Conservation (phyloP, 2,329 filamentous ascomycete genomes). For the Colletotrichum godetiae region DNA sequence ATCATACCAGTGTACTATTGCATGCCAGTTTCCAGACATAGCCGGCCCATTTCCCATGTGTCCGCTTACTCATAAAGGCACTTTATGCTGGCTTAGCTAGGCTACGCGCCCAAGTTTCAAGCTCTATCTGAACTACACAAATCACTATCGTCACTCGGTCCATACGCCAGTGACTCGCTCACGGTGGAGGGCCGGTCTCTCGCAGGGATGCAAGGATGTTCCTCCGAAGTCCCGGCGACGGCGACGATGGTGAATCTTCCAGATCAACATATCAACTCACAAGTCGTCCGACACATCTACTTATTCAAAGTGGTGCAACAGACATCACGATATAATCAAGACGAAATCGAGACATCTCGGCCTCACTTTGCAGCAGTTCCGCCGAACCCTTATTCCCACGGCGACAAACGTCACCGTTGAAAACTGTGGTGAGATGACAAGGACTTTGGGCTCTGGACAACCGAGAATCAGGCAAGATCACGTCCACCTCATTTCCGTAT, state of each 20-base stretch:
- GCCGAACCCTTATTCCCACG: background rate
- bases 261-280: constrained; percentile 9
- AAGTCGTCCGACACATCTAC: constrained; percentile 5
- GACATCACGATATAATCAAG: background rate
- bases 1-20: background rate
- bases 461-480: background rate
- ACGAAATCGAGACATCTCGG: background rate
- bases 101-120: background rate
- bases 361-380: background rate
- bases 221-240: constrained; percentile 26
- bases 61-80: background rate
- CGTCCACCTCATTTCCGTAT: background rate
- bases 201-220: constrained; percentile 26
- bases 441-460: background rate
- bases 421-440: background rate
- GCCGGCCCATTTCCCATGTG: background rate
- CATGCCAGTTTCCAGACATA: background rate
- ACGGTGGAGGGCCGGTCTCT: constrained; percentile 16
- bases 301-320: background rate
- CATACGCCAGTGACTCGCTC: constrained; percentile 5
- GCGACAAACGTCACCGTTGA: background rate
- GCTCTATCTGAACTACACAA: background rate
- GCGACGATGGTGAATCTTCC: background rate
- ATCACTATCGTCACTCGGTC: background rate
- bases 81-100: background rate